Conservation (phyloP, 2,329 filamentous ascomycete genomes). For the Bipolaris sorokiniana region DNA sequence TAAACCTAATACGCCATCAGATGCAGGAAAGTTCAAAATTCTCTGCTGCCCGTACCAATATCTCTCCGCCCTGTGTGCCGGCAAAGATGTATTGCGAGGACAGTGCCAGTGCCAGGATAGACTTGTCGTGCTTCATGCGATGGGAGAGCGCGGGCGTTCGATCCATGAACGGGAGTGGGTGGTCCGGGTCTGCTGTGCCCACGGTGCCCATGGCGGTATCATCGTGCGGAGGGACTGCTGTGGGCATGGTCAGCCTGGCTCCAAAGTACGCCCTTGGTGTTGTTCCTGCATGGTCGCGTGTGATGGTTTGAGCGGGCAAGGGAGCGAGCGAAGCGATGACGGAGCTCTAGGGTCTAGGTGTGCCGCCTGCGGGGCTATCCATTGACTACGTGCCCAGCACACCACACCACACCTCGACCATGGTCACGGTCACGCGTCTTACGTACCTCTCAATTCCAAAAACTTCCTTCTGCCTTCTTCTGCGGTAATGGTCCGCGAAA, state of each 20-base stretch:
- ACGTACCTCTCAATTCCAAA: conserved; percentile 26
- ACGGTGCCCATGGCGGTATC: conserved; percentile 27
- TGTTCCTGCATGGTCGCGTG: conserved; percentile 33
- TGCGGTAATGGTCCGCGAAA: conserved; percentile 36
- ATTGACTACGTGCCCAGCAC: not conserved
- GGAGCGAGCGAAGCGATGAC: conserved; percentile 29
- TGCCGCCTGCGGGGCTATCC: conserved; percentile 17
- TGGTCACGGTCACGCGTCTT: not conserved
- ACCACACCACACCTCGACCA: not conserved
- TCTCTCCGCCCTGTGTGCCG: conserved; percentile 91
- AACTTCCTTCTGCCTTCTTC: conserved; percentile 9
- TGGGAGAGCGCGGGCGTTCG: conserved; percentile 70
- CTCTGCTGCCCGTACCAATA: conserved; percentile 63
- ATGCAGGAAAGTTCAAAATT: not conserved
- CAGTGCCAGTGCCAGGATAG: conserved; percentile 81
- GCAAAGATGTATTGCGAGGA: conserved; percentile 85
- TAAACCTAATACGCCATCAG: conserved; percentile 63
- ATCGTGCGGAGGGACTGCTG: conserved; percentile 37
- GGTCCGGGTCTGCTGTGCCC: conserved; percentile 23
- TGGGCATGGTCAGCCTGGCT: conserved; percentile 36
- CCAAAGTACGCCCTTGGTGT: conserved; percentile 12
- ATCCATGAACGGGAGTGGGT: conserved; percentile 6
- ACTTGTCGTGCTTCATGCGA: conserved; percentile 76
- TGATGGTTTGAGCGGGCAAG: conserved; percentile 15
- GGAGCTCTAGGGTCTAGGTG: conserved; percentile 27